These are phyloP conservation scores for Lolium rigidum DNA, from an alignment of 176 grass and related monocot species.

Conservation along the genomic window DNA sequence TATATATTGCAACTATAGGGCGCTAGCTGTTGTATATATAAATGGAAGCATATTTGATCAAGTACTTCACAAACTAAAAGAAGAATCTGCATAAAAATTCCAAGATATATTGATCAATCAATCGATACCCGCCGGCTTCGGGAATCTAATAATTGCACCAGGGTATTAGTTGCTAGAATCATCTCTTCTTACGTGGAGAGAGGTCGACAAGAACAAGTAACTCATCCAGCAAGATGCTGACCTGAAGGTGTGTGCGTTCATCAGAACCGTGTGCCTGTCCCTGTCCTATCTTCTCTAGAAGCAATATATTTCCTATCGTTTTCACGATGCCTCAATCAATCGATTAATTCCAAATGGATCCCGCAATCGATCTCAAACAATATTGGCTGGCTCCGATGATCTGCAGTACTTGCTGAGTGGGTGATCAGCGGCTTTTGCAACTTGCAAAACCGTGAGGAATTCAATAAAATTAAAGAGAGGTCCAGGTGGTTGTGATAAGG, in stretches of 20 bases:
- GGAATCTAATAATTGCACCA: constrained; percentile 24
- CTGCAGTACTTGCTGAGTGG: neutral
- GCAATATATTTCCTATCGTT: constrained; percentile 20
- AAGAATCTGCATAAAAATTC: neutral
- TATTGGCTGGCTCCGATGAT: constrained; percentile 6
- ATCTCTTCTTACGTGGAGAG: constrained; percentile 1
- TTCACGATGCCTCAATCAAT: neutral
- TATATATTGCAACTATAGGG: neutral
- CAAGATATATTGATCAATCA: neutral
- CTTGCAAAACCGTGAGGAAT: constrained; percentile 11
- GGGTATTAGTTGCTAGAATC: neutral
- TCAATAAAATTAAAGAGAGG: constrained; percentile 1
- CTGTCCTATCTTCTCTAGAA: neutral
- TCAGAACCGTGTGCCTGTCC: neutral
- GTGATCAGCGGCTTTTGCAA: constrained; percentile 45
- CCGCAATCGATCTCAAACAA: neutral
- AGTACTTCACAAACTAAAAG: constrained; percentile 9
- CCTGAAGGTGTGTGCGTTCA: neutral
- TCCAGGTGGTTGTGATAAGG: constrained; percentile 38
- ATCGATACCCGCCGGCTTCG: neutral
- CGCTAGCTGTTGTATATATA: too few relatives aligned
- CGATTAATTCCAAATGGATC: constrained; percentile 9
- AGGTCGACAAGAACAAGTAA: constrained; percentile 16
- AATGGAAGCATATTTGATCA: constrained; percentile 18
- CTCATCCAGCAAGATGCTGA: neutral